Evolutionary conservation across 1,139 yeast genomes (phyloP), one percentile per base, ranked within the genome.

Genomic region (Sugiyamaella xylanicola): DNA sequence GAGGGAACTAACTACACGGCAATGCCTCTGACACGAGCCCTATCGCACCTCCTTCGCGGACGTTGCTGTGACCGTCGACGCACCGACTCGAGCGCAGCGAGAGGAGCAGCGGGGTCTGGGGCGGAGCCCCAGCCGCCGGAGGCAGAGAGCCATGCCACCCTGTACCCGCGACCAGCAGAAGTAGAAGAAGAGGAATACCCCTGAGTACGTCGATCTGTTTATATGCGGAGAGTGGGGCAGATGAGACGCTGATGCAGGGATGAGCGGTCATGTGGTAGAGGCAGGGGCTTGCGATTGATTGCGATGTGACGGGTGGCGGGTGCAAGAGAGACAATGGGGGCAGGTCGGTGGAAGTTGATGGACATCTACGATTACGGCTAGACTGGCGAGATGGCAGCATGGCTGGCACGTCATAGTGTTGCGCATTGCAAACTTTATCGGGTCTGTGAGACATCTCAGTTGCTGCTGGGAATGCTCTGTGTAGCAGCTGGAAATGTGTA

Each of bases 161-260:
- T n/a, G n/a, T n/a, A n/a, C n/a, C n/a, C n/a, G n/a, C n/a, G n/a
- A n/a, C n/a, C n/a, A n/a, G n/a, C n/a, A n/a, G n/a, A n/a, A n/a
- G n/a, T n/a, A n/a, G n/a, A 35, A 35, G 15, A 13, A 7, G n/a
- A n/a, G n/a, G n/a, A 17, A 7, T 40, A 40, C 44, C 44, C 44
- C 44, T 40, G 44, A 40, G 15, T n/a, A 40, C 17, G 44, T 4
- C 44, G 44, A 40, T 40, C 44, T 40, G 44, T 40, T 40, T 17
- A 17, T 40, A 20, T 40, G 44, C 25, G 20, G 25, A 19, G 44
- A 17, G 44, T n/a, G 27, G 44, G 21, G 13, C 8, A 13, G 42
- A 37, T 32, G 37, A 7, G 37, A n/a, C 15, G 37, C 15, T 32
- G 15, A 13, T 32, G 37, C 37, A 32, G 15, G 37, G 15, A n/a